Evolutionary conservation across 495 filamentous ascomycete species (phyloP), one percentile per base, ranked within the genome.

Genomic region (Neurospora intermedia): DNA sequence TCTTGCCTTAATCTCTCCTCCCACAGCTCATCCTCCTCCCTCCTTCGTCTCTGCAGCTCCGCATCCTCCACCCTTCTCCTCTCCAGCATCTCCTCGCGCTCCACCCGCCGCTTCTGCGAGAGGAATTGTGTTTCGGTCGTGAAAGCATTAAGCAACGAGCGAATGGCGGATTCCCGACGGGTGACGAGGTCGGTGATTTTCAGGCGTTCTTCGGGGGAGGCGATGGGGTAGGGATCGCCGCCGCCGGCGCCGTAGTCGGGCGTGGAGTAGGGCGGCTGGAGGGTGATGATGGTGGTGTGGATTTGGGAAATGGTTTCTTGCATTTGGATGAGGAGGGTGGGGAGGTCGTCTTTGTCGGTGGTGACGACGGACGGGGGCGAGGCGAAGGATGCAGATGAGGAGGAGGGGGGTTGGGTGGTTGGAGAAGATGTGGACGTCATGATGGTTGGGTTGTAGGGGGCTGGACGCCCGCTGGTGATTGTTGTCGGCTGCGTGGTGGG

Each of bases 231-330:
- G 43, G 43, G 43, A 10, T 45, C 18, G 1, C 43, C 6, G 2
- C n/a, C 3, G 2, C 15, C 42, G 42, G 2, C 16, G 43, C 27
- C 35, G 8, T 23, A 3, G 0, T 5, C 2, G 13, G 2, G 3
- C 0, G 54, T 4, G 23, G 54, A 35, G 23, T 11, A 48, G 10
- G n/a, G 46, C 4, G 46, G 27, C 16, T 78, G 73, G 27, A 83
- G 73, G 5, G 71, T 69, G 4, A 73, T 75, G 27, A 83, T 48
- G 9, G 82, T 80, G 27, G 5, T 59, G 59, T 79, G 77, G 59
- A 83, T 82, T 3, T 77, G 70, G 0, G 79, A 77, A 16, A 83
- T 74, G 11, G 77, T 83, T 35, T 81, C 77, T 54, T 82, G 80
- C 79, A 83, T 78, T 72, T 82, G 74, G 43, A 76, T 31, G 23